phyloP scores from a whole-genome alignment of 768 basidiomycete genomes.

The Candolleomyces aberdarensis region DNA sequence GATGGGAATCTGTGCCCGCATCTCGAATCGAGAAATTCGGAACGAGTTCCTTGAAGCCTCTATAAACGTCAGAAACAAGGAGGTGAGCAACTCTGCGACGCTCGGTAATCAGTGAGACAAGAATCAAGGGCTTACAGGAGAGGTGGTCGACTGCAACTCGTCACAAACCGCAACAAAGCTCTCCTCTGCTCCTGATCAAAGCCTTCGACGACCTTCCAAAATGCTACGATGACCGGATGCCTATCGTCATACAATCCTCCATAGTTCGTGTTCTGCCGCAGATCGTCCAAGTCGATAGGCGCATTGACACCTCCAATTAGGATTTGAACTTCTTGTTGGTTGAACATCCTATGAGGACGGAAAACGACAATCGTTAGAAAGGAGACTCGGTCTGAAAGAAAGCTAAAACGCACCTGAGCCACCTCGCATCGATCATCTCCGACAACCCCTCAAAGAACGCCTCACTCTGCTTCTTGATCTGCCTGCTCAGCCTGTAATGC shows the following conservation, averaged over 20 bases:
- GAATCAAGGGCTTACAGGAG: slow-evolving; percentile 54
- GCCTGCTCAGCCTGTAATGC: slow-evolving; percentile 83
- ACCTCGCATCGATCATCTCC: slow-evolving; percentile 89
- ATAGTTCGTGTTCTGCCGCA: slow-evolving; percentile 74
- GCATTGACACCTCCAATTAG: slow-evolving; percentile 86
- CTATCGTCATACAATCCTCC: slow-evolving; percentile 75
- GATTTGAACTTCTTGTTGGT: slow-evolving; percentile 92
- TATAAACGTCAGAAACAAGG: slow-evolving; percentile 20
- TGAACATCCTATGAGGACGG: slow-evolving; percentile 74
- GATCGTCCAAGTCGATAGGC: slow-evolving; percentile 80
- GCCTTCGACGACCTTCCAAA: slow-evolving; percentile 84
- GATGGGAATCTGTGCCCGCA: slow-evolving; percentile 65
- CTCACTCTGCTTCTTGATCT: slow-evolving; percentile 81
- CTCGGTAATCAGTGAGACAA: not conserved
- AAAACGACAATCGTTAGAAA: not conserved
- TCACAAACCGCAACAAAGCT: slow-evolving; percentile 84
- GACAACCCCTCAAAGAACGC: slow-evolving; percentile 91
- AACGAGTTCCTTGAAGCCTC: slow-evolving; percentile 82
- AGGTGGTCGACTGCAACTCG: slow-evolving; percentile 88
- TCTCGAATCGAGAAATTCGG: slow-evolving; percentile 90
- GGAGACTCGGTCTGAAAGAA: not conserved
- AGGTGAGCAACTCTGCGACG: not conserved
- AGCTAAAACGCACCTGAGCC: slow-evolving; percentile 56
- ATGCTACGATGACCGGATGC: slow-evolving; percentile 67
- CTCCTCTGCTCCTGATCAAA: slow-evolving; percentile 81